Conservation (phyloP, 768 basidiomycete species). For the Rhizopogon vesiculosus region DNA sequence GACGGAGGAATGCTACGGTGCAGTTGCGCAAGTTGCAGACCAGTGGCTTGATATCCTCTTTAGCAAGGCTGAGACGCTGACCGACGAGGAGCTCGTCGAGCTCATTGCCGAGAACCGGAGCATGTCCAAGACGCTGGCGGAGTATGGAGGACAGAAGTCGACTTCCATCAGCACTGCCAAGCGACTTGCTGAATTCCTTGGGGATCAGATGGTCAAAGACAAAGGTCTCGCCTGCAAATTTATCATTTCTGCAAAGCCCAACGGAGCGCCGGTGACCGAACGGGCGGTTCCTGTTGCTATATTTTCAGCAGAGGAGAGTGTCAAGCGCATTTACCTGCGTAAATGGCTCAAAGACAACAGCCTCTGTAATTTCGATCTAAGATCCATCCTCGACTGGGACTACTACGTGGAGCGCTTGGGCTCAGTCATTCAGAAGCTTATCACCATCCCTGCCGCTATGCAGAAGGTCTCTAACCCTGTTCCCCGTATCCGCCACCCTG, state of each 20-base stretch:
- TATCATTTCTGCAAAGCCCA: slow-evolving; percentile 93
- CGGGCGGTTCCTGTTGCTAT: slow-evolving; percentile 96
- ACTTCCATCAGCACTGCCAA: slow-evolving; percentile 97
- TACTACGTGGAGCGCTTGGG: slow-evolving; percentile 98
- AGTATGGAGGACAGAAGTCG: slow-evolving; percentile 95
- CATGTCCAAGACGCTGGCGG: slow-evolving; percentile 95
- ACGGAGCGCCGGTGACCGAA: slow-evolving; percentile 93
- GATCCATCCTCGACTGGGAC: slow-evolving; percentile 94
- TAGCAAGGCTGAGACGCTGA: slow-evolving; percentile 76
- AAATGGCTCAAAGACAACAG: slow-evolving; percentile 97
- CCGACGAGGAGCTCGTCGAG: slow-evolving; percentile 91
- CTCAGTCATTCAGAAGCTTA: slow-evolving; percentile 97
- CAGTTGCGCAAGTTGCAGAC: slow-evolving; percentile 89
- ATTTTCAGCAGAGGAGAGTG: slow-evolving; percentile 89
- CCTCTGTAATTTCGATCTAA: slow-evolving; percentile 82
- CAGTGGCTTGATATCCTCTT: slow-evolving; percentile 97
- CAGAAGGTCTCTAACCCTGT: slow-evolving; percentile 97
- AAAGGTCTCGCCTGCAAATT: slow-evolving; percentile 99
- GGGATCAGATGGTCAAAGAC: slow-evolving; percentile 99
- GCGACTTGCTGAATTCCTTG: slow-evolving; percentile 93
- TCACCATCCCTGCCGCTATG: slow-evolving; percentile 98
- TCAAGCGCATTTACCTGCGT: slow-evolving; percentile 86
- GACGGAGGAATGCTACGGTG: slow-evolving; percentile 92
- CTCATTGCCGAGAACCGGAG: slow-evolving; percentile 98
- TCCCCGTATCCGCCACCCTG: slow-evolving; percentile 91